phyloP scores from a whole-genome alignment of 2,329 filamentous ascomycete species.

The Colletotrichum spinosum region DNA sequence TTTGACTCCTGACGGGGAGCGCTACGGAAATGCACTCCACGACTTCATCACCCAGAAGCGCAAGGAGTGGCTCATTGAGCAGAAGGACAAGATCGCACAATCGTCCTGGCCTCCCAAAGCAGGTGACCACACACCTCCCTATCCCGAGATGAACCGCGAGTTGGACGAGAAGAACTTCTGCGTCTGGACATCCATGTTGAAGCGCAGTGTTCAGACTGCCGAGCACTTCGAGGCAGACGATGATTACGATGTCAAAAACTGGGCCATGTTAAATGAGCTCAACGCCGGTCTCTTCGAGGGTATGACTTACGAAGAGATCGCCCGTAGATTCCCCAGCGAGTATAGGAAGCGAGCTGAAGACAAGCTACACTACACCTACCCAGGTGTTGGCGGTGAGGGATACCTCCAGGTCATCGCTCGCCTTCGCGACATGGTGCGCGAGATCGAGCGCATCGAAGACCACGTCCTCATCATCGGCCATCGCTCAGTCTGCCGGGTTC shows the following conservation, averaged over 20 bases:
- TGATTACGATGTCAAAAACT: constrained; percentile 96
- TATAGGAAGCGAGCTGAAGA: constrained; percentile 83
- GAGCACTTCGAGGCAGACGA: constrained; percentile 92
- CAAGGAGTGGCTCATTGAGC: constrained; percentile 83
- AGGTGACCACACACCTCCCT: constrained; percentile 93
- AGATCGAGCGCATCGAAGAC: constrained; percentile 97
- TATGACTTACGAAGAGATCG: constrained; percentile 93
- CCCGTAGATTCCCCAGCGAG: constrained; percentile 80
- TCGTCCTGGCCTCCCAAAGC: constrained; percentile 89
- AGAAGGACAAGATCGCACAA: constrained; percentile 80
- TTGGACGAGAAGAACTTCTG: constrained; percentile 90
- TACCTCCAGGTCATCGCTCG: constrained; percentile 98
- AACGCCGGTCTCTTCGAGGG: constrained; percentile 95
- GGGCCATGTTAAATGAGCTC: constrained; percentile 97
- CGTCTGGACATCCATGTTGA: constrained; percentile 98
- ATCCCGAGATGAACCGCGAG: constrained; percentile 82
- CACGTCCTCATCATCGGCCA: constrained; percentile 94
- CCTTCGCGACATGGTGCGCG: constrained; percentile 92
- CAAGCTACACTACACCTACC: constrained; percentile 97
- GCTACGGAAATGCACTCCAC: constrained; percentile 83
- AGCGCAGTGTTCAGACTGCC: constrained; percentile 87
- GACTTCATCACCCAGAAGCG: constrained; percentile 86
- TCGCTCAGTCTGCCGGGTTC: constrained; percentile 88
- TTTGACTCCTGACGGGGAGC: constrained; percentile 82
- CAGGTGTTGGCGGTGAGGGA: constrained; percentile 93